Percentiles rank a stretch among this genome's conserved stretches.
Conservation (phyloP, 139 green algal genomes). For the Tetradesmus lagerheimii region DNA sequence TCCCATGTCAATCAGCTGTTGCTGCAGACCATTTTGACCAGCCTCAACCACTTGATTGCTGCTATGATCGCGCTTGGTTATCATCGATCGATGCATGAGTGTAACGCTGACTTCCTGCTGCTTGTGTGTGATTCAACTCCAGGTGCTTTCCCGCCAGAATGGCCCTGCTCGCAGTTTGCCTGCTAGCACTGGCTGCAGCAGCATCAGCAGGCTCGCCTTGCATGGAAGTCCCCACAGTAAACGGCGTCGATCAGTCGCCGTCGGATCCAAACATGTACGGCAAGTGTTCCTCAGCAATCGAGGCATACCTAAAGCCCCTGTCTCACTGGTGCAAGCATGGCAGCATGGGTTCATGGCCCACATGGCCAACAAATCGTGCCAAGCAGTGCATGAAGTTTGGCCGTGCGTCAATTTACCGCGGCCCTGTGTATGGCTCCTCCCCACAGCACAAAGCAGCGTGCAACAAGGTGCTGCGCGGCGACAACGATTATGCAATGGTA, state of each 20-base stretch:
- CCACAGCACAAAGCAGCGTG: conserved; percentile 30
- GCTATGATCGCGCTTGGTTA: neutral
- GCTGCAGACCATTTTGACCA: neutral
- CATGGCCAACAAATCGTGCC: neutral
- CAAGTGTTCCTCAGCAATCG: conserved; percentile 37
- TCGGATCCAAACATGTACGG: conserved; percentile 30
- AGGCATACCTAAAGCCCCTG: neutral
- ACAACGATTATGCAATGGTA: conserved; percentile 19
- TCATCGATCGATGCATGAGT: neutral
- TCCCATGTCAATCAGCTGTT: neutral
- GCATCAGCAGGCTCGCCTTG: conserved; percentile 1
- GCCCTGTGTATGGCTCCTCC: conserved; percentile 50
- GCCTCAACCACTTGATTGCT: neutral
- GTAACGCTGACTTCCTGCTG: neutral
- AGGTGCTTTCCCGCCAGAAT: conserved; percentile 10
- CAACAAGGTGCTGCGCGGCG: conserved; percentile 39
- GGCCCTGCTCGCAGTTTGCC: neutral
- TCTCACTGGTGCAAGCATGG: conserved; percentile 48
- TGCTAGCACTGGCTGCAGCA: neutral
- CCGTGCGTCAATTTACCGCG: conserved; percentile 38
- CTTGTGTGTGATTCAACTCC: neutral
- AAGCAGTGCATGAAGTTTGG: conserved; percentile 54
- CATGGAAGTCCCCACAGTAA: conserved; percentile 23
- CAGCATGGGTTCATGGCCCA: conserved; percentile 28
- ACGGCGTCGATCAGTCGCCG: neutral